Base-by-base conservation (phyloP, 306 rosid genomes). In the peach (Prunus persica) region DNA sequence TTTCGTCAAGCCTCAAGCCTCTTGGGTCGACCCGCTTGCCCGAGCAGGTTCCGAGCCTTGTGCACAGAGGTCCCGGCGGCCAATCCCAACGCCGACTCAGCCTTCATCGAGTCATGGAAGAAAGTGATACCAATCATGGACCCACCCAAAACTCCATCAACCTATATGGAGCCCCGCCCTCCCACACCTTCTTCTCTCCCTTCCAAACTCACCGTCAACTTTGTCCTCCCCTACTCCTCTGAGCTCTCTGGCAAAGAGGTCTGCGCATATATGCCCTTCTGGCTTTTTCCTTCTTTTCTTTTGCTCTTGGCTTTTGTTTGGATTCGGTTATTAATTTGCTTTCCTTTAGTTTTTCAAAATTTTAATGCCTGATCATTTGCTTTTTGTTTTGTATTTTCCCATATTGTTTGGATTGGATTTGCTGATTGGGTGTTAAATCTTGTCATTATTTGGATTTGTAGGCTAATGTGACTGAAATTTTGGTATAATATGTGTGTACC, bases 171-270 rank as follows among this genome's bases (percentile, higher is more conserved):
- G 67, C 88, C 91, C 72, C 97, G 96, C 12, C 96, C 97, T 0
- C 69, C 91, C 1, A 20, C 65, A 14, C 91, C 92, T 11, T 66
- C 91, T 14, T 28, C 94, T 8, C 78, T 93, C 65, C 97, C 97
- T n/a, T 2, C 87, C 63, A 90, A 93, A 79, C 85, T 93, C 86
- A 90, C 91, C 1, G 89, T 93, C 77, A 93, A 93, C 71, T 93
- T 93, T 66, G 96, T 89, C 22, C 96, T 93, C 15, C 97, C 97
- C 10, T 93, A 93, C 74, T 55, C 89, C 32, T 90, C 96, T 4
- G 89, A 82, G 82, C 82, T 90, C 81, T 66, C 96, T 18, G 76
- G 79, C 51, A 93, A 93, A 85, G 89, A 90, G 97, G 97, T 93
- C 50, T 50, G 41, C 6, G 41, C 2, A 34, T 34, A 34, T 34